These are phyloP conservation scores for Platanthera guangdongensis DNA, from an alignment of 106 monocot species.

Conservation along the genomic window DNA sequence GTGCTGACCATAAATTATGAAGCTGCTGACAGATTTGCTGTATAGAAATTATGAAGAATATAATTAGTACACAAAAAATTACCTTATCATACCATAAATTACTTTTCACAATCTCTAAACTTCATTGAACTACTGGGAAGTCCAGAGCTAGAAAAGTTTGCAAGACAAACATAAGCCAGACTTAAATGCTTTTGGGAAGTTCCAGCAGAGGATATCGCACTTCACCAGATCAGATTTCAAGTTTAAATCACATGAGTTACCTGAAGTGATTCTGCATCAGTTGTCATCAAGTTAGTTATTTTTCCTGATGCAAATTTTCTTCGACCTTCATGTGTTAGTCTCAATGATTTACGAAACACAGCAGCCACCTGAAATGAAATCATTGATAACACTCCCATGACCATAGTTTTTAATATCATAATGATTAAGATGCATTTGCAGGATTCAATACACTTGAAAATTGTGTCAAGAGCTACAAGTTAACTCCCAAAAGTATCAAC, in stretches of 20 bases:
- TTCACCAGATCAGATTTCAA: background rate
- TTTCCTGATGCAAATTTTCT: constrained; percentile 84
- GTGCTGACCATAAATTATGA: constrained; percentile 98
- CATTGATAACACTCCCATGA: background rate
- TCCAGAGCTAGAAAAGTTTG: background rate
- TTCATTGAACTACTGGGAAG: background rate
- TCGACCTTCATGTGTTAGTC: constrained; percentile 77
- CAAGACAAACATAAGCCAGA: background rate
- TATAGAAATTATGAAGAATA: constrained; percentile 3
- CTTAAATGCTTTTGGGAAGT: background rate
- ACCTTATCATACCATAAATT: background rate
- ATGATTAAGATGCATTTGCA: background rate
- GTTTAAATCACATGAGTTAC: constrained; percentile 3
- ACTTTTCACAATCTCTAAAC: background rate
- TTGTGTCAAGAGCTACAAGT: background rate
- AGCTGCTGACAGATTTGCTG: constrained; percentile 99
- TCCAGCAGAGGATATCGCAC: background rate
- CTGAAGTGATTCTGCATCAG: constrained; percentile 94
- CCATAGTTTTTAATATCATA: constrained; percentile 1
- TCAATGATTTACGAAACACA: constrained; percentile 93
- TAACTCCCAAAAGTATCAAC: background rate
- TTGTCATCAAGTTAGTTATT: constrained; percentile 99
- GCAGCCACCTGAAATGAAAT: constrained; percentile 69
- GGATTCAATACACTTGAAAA: background rate
- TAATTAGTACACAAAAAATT: background rate